These are phyloP conservation scores for Eleusine indica DNA, from an alignment of 176 grass and related monocot genomes.

Conservation along the genomic window DNA sequence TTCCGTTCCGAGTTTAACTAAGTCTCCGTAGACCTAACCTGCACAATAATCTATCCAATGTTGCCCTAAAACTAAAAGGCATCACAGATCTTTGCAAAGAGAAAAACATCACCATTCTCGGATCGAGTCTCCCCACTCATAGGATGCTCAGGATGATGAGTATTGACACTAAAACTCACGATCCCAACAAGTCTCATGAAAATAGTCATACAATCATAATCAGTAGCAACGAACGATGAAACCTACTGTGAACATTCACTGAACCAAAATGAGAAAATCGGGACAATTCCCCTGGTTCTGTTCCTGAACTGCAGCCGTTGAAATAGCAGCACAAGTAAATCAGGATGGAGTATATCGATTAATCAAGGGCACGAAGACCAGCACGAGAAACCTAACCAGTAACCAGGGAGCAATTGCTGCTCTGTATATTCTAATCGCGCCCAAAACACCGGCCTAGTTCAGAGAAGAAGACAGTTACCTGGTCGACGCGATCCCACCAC, in stretches of 20 bases:
- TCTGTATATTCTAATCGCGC: neutral
- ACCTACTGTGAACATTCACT: neutral
- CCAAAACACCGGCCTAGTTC: slow-evolving; percentile 12
- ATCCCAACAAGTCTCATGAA: neutral
- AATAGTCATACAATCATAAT: neutral
- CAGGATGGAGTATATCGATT: neutral
- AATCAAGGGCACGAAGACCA: neutral
- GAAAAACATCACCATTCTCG: neutral
- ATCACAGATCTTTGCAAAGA: neutral
- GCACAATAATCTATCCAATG: neutral
- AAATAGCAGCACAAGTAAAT: neutral
- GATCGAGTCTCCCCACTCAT: neutral
- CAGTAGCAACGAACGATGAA: neutral
- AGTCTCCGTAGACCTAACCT: neutral
- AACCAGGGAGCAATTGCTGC: neutral
- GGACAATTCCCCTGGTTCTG: neutral
- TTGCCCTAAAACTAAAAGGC: neutral
- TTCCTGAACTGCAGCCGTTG: neutral
- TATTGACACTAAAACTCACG: neutral
- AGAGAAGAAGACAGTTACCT: slow-evolving; percentile 46
- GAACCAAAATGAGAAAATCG: neutral
- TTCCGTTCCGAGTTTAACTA: slow-evolving; percentile 6
- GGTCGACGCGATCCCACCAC: slow-evolving; percentile 93
- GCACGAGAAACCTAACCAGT: neutral
- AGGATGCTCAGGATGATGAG: neutral